Base-by-base conservation (phyloP, 202 grass and related monocot species). In the Panicum hallii region DNA sequence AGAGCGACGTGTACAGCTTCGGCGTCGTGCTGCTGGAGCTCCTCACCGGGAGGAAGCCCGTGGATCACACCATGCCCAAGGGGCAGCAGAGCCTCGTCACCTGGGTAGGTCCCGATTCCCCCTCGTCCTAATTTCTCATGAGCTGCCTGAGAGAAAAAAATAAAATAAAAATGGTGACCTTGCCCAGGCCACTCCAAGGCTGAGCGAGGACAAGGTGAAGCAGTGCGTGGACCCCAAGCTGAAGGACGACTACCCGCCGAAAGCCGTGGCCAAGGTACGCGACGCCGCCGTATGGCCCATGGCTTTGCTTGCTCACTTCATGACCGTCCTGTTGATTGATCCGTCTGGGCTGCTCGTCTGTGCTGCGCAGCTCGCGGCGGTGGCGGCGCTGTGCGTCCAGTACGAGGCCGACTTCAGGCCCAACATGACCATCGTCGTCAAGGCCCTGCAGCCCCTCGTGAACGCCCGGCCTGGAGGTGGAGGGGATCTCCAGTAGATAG, bases 341-440 rank as follows among this genome's bases (percentile, higher is more conserved):
- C 26, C 26, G 26, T 77, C 17, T 46, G 3, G 7, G n/a, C 42
- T 60, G 30, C 20, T 13, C 58, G 0, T 14, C 26, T 62, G 3
- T 5, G 8, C 0, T 66, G 19, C 30, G 20, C 89, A 94, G 92
- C 85, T 94, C 43, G 89, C 89, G 63, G 92, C 92, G 72, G 92
- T 94, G 79, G 92, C 92, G 77, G 92, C 89, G 23, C 65, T 94
- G 32, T 94, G 89, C 71, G 82, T 90, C 15, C 89, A 94, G 62
- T 90, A 94, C 56, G 92, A 94, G 70, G 64, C 89, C 22, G 92
- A 94, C 55, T 94, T 94, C 92, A 79, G 89, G 63, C 92, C 89
- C 7, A 94, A 94, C 87, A 94, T 94, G 92, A 94, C 92, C 4
- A 94, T 94, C 9, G 92, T 92, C 63, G 87, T 94, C 64, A 94